Percentiles rank a stretch among this genome's conserved stretches.
Conservation (phyloP, 2,329 filamentous ascomycete species). For the Davidsoniella eucalypti region DNA sequence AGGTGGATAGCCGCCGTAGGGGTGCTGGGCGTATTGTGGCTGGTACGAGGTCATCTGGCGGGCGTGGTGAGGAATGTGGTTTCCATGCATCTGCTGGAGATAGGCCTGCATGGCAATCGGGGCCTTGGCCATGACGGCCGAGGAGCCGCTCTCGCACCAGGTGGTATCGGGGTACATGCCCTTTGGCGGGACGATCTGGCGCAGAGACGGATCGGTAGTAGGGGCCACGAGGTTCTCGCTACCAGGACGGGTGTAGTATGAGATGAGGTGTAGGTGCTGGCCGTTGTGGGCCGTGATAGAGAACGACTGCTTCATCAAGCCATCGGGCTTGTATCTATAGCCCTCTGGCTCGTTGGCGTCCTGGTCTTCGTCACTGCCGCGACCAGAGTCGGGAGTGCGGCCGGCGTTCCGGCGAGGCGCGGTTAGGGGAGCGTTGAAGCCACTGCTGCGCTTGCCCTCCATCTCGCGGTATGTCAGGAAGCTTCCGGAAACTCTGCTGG, state of each 20-base stretch:
- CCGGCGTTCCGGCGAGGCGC: constrained; percentile 36
- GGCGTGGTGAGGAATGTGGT: constrained; percentile 15
- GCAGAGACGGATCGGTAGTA: constrained; percentile 60
- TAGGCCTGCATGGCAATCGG: constrained; percentile 39
- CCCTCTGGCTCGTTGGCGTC: constrained; percentile 76
- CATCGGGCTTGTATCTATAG: constrained; percentile 89
- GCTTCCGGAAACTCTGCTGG: constrained; percentile 89
- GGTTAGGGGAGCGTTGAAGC: constrained; percentile 37
- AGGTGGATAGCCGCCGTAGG: constrained; percentile 18
- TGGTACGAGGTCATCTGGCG: constrained; percentile 19
- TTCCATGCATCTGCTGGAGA: constrained; percentile 20
- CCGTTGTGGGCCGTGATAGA: constrained; percentile 84
- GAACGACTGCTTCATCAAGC: constrained; percentile 98
- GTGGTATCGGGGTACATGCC: constrained; percentile 97
- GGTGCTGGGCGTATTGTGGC: constrained; percentile 23
- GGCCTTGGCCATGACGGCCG: constrained; percentile 64
- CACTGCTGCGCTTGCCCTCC: constrained; percentile 89
- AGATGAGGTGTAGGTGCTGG: constrained; percentile 92
- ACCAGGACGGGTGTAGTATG: constrained; percentile 73
- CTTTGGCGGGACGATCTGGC: constrained; percentile 73
- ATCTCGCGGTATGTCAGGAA: constrained; percentile 97
- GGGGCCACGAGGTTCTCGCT: constrained; percentile 64
- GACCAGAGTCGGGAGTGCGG: constrained; percentile 70
- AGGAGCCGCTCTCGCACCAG: constrained; percentile 66
- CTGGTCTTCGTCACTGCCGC: constrained; percentile 70